Percentiles rank a stretch among this genome's conserved stretches.
Conservation (phyloP, 164 flowering plant species). For the Berberis vulgaris region DNA sequence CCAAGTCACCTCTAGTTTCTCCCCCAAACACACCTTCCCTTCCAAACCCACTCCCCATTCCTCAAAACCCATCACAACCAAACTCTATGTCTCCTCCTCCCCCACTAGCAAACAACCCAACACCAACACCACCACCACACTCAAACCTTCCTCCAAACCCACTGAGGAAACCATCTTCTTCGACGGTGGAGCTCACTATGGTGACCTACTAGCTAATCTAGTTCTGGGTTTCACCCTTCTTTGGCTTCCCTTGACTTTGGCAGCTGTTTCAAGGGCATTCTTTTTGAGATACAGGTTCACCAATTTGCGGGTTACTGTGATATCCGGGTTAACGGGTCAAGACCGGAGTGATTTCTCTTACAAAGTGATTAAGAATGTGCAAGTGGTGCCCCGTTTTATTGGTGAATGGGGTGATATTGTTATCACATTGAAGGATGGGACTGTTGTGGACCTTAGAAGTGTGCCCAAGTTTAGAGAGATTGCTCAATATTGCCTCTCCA, state of each 20-base stretch:
- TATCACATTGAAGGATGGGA: constrained; percentile 80
- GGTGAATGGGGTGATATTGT: constrained; percentile 98
- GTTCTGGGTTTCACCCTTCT: constrained; percentile 85
- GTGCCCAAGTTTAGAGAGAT: constrained; percentile 91
- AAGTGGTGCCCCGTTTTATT: constrained; percentile 89
- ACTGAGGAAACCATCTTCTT: constrained; percentile 57
- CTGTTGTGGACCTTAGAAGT: constrained; percentile 86
- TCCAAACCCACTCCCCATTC: constrained; percentile 14
- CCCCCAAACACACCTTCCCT: constrained; percentile 14
- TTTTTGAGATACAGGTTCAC: constrained; percentile 86
- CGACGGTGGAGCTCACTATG: constrained; percentile 98
- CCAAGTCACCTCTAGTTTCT: constrained; percentile 10
- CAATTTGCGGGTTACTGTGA: constrained; percentile 81
- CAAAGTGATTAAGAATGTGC: constrained; percentile 71
- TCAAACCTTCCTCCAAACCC: constrained; percentile 8
- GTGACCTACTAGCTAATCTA: constrained; percentile 76
- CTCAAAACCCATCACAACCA: constrained; percentile 30
- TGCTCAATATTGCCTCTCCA: constrained; percentile 65
- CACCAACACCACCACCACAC: constrained; percentile 23
- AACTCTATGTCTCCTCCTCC: constrained; percentile 55
- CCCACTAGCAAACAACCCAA: constrained; percentile 36
- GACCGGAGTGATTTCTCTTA: constrained; percentile 88
- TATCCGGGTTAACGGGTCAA: constrained; percentile 85
- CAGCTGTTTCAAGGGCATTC: constrained; percentile 80
- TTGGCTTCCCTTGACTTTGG: constrained; percentile 85